phyloP scores from a whole-genome alignment of 179 eudicot species.

The Vitellaria paradoxa region DNA sequence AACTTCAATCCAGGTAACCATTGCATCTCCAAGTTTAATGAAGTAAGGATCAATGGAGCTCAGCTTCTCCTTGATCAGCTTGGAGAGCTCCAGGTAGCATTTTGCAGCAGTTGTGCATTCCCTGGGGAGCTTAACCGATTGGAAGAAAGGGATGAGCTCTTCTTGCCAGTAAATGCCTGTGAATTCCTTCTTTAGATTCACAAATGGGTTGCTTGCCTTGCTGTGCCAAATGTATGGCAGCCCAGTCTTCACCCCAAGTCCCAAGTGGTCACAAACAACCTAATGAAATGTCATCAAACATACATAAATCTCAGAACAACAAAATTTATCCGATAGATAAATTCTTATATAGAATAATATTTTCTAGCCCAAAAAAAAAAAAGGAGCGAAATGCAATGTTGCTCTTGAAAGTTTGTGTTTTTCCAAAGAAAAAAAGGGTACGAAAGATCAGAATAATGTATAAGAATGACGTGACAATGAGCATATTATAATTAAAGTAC shows the following conservation, averaged over 20 bases:
- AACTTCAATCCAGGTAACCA: conserved; percentile 36
- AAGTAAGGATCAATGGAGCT: conserved; percentile 28
- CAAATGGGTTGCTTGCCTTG: conserved; percentile 12
- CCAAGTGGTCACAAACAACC: conserved; percentile 37
- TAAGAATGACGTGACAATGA: too few species aligned
- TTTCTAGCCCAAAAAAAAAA: too few species aligned
- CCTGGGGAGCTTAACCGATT: conserved; percentile 20
- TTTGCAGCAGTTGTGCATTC: conserved; percentile 28
- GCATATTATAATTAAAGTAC: too few species aligned
- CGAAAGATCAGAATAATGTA: too few species aligned
- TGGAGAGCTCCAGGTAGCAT: conserved; percentile 36
- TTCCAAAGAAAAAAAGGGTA: too few species aligned
- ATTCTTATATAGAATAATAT: too few species aligned
- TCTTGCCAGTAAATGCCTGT: conserved; percentile 36
- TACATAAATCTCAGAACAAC: neutral
- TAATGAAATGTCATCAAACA: neutral
- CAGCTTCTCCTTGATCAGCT: conserved; percentile 31
- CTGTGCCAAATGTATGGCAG: too few species aligned
- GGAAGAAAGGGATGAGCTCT: conserved; percentile 39
- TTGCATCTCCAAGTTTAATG: conserved; percentile 27
- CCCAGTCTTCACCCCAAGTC: conserved; percentile 14
- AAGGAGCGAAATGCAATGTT: too few species aligned
- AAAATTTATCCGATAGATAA: too few species aligned
- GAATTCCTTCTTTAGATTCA: conserved; percentile 32
- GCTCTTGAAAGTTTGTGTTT: too few species aligned